These are phyloP conservation scores for Zygosaccharomyces kombuchaensis DNA, from an alignment of 805 yeast species.

Conservation along the genomic window DNA sequence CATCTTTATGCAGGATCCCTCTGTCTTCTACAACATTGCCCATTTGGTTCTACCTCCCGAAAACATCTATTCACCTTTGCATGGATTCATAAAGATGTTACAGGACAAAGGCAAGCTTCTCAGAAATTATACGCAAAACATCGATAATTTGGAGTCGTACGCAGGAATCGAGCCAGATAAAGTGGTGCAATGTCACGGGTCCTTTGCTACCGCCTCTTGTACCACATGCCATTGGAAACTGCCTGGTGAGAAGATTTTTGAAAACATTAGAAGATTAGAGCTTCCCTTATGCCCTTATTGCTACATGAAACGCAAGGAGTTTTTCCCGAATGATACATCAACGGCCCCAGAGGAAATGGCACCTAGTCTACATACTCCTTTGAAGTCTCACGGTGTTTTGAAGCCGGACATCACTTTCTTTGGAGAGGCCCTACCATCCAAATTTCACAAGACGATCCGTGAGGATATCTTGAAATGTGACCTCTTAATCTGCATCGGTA, in stretches of 20 bases:
- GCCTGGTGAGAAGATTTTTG: conserved; percentile 61
- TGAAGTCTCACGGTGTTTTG: conserved; percentile 68
- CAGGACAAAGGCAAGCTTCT: conserved; percentile 73
- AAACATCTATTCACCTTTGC: conserved; percentile 65
- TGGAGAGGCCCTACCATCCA: conserved; percentile 74
- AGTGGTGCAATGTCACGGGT: conserved; percentile 87
- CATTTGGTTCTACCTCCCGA: conserved; percentile 77
- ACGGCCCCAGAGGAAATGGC: conserved; percentile 1
- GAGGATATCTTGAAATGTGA: conserved; percentile 69
- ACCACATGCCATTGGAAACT: conserved; percentile 65
- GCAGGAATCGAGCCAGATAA: conserved; percentile 68
- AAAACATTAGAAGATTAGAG: conserved; percentile 51
- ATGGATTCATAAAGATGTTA: conserved; percentile 67
- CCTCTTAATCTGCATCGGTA: conserved; percentile 77
- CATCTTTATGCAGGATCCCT: conserved; percentile 70
- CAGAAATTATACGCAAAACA: conserved; percentile 86
- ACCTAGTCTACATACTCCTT: conserved; percentile 13
- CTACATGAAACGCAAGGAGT: conserved; percentile 39
- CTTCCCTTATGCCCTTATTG: conserved; percentile 75
- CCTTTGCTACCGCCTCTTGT: conserved; percentile 85
- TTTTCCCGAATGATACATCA: conserved; percentile 23
- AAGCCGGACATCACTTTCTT: conserved; percentile 93
- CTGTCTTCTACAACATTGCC: conserved; percentile 81
- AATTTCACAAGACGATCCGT: conserved; percentile 56
- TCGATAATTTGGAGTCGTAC: conserved; percentile 78